Conservation (phyloP, 768 basidiomycete species). For the Porphyrellus cyaneotinctus region DNA sequence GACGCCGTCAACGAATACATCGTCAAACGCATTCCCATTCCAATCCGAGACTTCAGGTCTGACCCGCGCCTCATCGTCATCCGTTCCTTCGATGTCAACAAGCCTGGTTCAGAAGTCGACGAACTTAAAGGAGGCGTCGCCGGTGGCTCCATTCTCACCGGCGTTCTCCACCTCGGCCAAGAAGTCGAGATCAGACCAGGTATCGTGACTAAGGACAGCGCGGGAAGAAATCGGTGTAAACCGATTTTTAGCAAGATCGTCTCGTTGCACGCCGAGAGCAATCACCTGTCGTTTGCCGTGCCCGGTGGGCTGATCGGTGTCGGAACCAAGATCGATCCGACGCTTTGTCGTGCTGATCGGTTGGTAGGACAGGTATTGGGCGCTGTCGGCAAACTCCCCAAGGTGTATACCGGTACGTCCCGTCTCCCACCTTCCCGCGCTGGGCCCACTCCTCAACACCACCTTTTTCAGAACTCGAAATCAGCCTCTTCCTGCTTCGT, state of each 20-base stretch:
- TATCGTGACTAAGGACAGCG: slow-evolving; percentile 91
- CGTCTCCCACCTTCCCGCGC: background rate
- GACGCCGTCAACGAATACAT: slow-evolving; percentile 99
- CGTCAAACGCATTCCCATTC: slow-evolving; percentile 93
- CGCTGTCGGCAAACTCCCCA: slow-evolving; percentile 89
- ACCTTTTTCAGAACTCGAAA: slow-evolving; percentile 67
- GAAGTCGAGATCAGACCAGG: slow-evolving; percentile 98
- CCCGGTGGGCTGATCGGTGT: slow-evolving; percentile 98
- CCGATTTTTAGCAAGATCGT: slow-evolving; percentile 92
- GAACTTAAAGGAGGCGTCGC: slow-evolving; percentile 98
- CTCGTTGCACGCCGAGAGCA: slow-evolving; percentile 91
- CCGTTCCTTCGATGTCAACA: slow-evolving; percentile 99
- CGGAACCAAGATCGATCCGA: slow-evolving; percentile 94
- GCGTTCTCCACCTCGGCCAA: slow-evolving; percentile 84
- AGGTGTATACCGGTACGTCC: slow-evolving; percentile 76
- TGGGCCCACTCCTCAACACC: too few relatives aligned
- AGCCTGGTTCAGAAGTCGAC: slow-evolving; percentile 94
- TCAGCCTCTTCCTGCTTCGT: slow-evolving; percentile 90
- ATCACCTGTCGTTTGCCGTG: slow-evolving; percentile 90
- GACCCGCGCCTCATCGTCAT: slow-evolving; percentile 96
- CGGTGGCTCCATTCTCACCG: slow-evolving; percentile 92
- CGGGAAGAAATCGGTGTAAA: slow-evolving; percentile 85
- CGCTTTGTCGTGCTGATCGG: slow-evolving; percentile 93
- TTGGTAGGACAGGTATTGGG: slow-evolving; percentile 96
- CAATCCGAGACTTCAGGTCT: slow-evolving; percentile 87